Base-by-base conservation (phyloP, 352 stramenopile species). In the Pythium biforme region DNA sequence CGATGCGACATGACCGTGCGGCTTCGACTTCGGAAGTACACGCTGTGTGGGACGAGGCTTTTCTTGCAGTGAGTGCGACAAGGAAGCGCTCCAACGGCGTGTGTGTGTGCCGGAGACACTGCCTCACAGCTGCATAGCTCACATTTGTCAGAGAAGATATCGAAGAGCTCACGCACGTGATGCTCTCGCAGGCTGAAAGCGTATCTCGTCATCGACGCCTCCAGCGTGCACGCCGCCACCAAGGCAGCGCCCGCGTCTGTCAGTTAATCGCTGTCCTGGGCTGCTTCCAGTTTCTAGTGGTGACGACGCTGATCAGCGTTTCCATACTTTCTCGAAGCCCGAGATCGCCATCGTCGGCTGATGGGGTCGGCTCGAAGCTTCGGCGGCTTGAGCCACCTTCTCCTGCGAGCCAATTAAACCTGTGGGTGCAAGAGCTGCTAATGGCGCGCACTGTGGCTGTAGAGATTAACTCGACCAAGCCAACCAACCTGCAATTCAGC, bases 1-100 rank as follows among this genome's bases (percentile, higher is more conserved):
- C 50, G 47, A 29, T 49, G 59, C 6, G 61, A 76, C 62, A 71
- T 57, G 66, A 54, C 59, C 17, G 29, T 69, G 7, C 65, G 70
- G 3, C 34, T 65, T 33, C 57, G 72, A 37, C 60, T 76, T 7
- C 62, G 69, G 14, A 63, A 68, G 31, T 62, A 66, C n/a, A 69
- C 70, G n/a, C 22, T 76, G 14, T 76, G 61, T 69, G 70, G 70
- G 45, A 72, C 64, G 25, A 33, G 64, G 27, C 58, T 66, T 11
- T 72, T 64, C 37, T 50, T 66, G 15, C 64, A 70, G 46, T 70
- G 33, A 64, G 40, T 25, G 5, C 19, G n/a, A 25, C 40, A 22
- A n/a, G n/a, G n/a, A n/a, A n/a, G n/a, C n/a, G n/a, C n/a, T n/a
- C n/a, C n/a, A n/a, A n/a, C n/a, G n/a, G n/a, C n/a, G n/a, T n/a